Evolutionary conservation across 129 eudicot genomes (phyloP).

Genomic region (Flaveria bidentis): DNA sequence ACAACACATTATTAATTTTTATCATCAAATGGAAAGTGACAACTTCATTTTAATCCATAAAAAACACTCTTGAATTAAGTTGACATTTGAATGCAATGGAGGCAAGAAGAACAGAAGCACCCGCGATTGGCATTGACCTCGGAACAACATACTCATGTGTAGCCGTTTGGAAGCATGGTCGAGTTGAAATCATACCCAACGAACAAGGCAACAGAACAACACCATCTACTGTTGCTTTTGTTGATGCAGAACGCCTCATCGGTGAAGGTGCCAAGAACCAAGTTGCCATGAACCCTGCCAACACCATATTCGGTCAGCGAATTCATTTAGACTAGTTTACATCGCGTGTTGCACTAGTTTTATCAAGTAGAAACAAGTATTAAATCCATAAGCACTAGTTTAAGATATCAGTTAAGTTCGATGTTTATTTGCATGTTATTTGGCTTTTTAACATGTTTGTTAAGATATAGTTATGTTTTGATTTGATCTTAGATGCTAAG

Average conservation of each 20-base stretch:
- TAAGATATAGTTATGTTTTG: too few relatives aligned
- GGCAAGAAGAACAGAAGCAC: constrained; percentile 4
- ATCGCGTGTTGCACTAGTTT: not conserved
- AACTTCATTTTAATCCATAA: not conserved
- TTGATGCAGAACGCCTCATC: constrained; percentile 11
- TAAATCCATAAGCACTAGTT: not conserved
- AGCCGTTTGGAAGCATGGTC: constrained; percentile 8
- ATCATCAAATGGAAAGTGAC: not conserved
- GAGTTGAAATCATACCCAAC: constrained; percentile 22
- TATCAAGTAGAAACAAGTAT: not conserved
- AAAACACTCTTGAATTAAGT: not conserved
- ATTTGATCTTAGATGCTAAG: constrained; percentile 22
- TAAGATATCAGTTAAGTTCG: not conserved
- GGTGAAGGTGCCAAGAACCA: constrained; percentile 25
- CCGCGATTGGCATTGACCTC: constrained; percentile 25
- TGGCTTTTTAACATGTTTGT: too few relatives aligned
- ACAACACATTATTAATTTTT: not conserved
- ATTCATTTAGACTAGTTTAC: not conserved
- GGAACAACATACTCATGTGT: constrained; percentile 28
- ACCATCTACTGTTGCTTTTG: constrained; percentile 26
- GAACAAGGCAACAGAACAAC: constrained; percentile 28
- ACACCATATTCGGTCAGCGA: constrained; percentile 23
- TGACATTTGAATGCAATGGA: constrained; percentile 14
- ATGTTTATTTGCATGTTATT: not conserved
- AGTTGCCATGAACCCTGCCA: constrained; percentile 2